A percentile compares a stretch with the other conserved stretches of the same genome.
These are phyloP conservation scores for Arachnopeziza araneosa DNA, from an alignment of 2,329 filamentous ascomycete genomes.

Conservation along the genomic window DNA sequence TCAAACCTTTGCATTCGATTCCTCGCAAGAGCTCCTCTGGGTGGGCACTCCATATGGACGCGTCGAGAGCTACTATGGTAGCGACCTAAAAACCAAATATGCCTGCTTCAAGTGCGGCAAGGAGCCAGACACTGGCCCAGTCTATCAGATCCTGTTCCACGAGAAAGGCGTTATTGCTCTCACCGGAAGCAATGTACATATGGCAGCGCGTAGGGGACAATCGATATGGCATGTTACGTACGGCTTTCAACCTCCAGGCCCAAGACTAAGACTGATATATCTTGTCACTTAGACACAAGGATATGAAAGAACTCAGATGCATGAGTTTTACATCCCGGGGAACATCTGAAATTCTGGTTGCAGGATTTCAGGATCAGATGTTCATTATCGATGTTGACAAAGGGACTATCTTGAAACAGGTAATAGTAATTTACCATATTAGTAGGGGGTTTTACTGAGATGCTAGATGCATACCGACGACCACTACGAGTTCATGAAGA, in stretches of 20 bases:
- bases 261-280: slow-evolving; percentile 16
- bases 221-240: slow-evolving; percentile 85
- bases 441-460: slow-evolving; percentile 28
- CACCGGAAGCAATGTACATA: slow-evolving; percentile 77
- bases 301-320: slow-evolving; percentile 83
- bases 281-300: slow-evolving; percentile 48
- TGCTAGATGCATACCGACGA: slow-evolving; percentile 61
- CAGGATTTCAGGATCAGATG: slow-evolving; percentile 81
- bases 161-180: slow-evolving; percentile 87
- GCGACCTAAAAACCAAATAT: slow-evolving; percentile 72
- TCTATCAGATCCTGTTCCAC: slow-evolving; percentile 86
- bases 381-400: slow-evolving; percentile 68
- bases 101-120: slow-evolving; percentile 80
- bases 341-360: slow-evolving; percentile 77
- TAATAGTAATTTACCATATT: slow-evolving; percentile 28
- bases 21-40: slow-evolving; percentile 85
- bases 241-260: slow-evolving; percentile 7
- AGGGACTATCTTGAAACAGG: slow-evolving; percentile 65
- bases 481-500: slow-evolving; percentile 89
- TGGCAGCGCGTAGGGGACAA: slow-evolving; percentile 75
- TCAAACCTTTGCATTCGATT: slow-evolving; percentile 83
- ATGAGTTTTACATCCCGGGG: slow-evolving; percentile 94
- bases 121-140: slow-evolving; percentile 72
- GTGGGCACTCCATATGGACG: slow-evolving; percentile 82
- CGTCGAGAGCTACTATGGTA: slow-evolving; percentile 81